Conservation (phyloP, 2,329 filamentous ascomycete species). For the Trichoderma asperellum region DNA sequence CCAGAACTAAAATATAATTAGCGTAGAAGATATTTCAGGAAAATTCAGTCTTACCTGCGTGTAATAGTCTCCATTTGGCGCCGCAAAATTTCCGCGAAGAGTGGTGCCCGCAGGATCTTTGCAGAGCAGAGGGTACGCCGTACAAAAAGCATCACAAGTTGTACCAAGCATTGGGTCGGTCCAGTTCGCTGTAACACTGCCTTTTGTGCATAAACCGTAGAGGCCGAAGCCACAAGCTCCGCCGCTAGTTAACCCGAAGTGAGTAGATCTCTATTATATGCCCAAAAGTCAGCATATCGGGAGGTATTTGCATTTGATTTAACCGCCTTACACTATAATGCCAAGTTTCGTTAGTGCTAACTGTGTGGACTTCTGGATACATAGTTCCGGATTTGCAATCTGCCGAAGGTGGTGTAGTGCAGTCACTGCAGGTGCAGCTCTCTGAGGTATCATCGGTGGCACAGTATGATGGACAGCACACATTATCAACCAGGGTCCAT, state of each 20-base stretch:
- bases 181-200: conserved; percentile 13
- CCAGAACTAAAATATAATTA: conserved; percentile 8
- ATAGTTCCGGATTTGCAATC: conserved; percentile 21
- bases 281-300: neutral
- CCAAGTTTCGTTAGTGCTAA: conserved; percentile 15
- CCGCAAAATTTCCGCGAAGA: conserved; percentile 23
- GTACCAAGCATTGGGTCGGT: conserved; percentile 17
- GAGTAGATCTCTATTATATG: neutral
- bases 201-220: conserved; percentile 21
- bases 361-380: conserved; percentile 16
- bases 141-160: conserved; percentile 20
- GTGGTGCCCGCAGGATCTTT: conserved; percentile 17
- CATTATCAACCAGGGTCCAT: conserved; percentile 20
- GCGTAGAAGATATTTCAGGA: neutral
- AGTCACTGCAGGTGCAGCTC: neutral
- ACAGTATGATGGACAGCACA: conserved; percentile 22
- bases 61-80: conserved; percentile 20
- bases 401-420: conserved; percentile 10
- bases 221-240: conserved; percentile 22
- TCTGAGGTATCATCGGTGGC: conserved; percentile 11
- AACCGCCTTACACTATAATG: conserved; percentile 16
- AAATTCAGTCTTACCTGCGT: neutral
- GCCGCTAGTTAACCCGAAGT: conserved; percentile 21
- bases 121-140: conserved; percentile 17
- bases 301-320: neutral